These are phyloP conservation scores for Monilinia fructicola DNA, from an alignment of 2,329 filamentous ascomycete species.

Conservation along the genomic window DNA sequence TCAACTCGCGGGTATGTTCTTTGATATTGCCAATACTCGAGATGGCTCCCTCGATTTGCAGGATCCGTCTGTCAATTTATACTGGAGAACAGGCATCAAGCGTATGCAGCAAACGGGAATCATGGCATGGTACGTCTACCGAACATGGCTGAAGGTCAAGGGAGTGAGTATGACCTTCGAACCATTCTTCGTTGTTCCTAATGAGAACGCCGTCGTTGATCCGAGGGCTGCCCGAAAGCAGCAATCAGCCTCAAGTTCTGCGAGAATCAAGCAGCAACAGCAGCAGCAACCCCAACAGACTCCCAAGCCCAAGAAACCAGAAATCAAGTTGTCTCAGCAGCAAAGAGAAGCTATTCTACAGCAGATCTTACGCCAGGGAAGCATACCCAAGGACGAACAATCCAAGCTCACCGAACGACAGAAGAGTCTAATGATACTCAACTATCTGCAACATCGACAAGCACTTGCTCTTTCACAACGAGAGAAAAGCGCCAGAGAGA, in stretches of 20 bases:
- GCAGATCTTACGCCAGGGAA: constrained; percentile 1
- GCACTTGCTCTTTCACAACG: background rate
- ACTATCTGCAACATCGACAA: background rate
- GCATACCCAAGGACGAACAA: background rate
- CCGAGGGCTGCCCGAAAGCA: background rate
- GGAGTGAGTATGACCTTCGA: background rate
- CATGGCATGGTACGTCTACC: background rate
- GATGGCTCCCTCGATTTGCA: background rate
- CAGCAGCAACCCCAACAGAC: background rate
- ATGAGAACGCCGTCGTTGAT: background rate
- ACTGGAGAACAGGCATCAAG: constrained; percentile 6
- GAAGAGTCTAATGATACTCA: background rate
- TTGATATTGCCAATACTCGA: background rate
- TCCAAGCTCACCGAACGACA: background rate
- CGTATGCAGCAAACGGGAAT: background rate
- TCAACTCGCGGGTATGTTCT: background rate
- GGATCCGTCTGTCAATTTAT: background rate
- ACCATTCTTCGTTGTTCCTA: background rate
- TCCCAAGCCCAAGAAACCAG: background rate
- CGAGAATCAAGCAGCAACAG: background rate
- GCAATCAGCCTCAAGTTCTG: background rate
- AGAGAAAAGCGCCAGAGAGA: background rate
- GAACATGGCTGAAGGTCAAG: background rate
- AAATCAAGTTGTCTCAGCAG: background rate
- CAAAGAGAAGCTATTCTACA: background rate